Evolutionary conservation across 2,329 filamentous ascomycete genomes (phyloP), one percentile per base, ranked within the genome.

Genomic region (Ophiostoma sp.): DNA sequence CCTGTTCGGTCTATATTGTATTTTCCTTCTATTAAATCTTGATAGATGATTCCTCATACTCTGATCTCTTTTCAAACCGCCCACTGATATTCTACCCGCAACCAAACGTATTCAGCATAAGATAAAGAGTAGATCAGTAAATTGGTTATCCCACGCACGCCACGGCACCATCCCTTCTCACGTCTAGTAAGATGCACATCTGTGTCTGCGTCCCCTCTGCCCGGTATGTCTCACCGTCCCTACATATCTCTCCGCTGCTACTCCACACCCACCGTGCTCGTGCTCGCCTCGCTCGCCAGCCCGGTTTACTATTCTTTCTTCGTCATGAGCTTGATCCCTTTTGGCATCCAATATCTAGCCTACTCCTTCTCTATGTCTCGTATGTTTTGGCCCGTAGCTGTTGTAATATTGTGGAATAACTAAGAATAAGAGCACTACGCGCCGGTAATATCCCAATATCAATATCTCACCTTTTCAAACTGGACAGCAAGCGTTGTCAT

Each of bases 371-470:
- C 49, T n/a, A 55, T 12, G 9, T 16, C 4, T n/a, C 45, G 42
- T 47, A 3, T 16, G 49, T 55, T 18, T 27, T 27, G 27, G 27
- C 27, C 49, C 49, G 49, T 18, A 55, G 49, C 49, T 55, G 49
- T 55, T 55, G 18, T 27, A 27, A 55, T 8, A n/a, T 27, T 55
- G 49, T 55, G 14, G 49, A 55, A 55, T 27, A 27, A 55, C n/a
- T 55, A 18, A 27, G 49, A 27, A 2, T 27, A 27, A 27, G 27
- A 27, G 27, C 45, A 55, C 49, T 55, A 52, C 49, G 49, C 18
- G 49, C 49, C 49, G 49, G 49, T 55, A 55, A n/a, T 36, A 55
- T 55, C 14, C 49, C 49, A 55, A 55, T 55, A 55, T 55, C 49
- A 55, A 55, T 55, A 36, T 55, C 49, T 55, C 18, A 9, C 49